These are phyloP conservation scores for Debaryomyces udenii DNA, from an alignment of 1,139 yeast species.

Conservation along the genomic window DNA sequence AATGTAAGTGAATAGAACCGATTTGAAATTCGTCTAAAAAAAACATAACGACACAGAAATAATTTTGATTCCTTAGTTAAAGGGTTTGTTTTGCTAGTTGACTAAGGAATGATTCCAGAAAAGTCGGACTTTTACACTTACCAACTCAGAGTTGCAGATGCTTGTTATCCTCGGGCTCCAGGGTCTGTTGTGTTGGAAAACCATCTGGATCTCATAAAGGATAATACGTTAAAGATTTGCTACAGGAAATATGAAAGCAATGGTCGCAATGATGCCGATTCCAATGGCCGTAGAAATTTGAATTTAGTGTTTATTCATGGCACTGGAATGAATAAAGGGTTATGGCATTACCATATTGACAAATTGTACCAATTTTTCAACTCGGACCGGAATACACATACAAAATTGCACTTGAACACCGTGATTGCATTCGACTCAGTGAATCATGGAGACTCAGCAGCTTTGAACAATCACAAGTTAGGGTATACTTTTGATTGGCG, in stretches of 20 bases:
- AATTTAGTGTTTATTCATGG: slow-evolving; percentile 59
- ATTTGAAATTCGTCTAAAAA: too few relatives aligned
- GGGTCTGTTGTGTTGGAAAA: slow-evolving; percentile 12
- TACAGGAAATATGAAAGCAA: slow-evolving; percentile 27
- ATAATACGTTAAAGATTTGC: slow-evolving; percentile 24
- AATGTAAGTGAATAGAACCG: too few relatives aligned
- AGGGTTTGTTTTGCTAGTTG: not conserved
- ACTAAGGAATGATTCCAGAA: slow-evolving; percentile 5
- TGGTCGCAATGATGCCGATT: not conserved
- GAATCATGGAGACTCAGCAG: slow-evolving; percentile 61
- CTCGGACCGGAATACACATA: slow-evolving; percentile 9
- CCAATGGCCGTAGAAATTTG: not conserved
- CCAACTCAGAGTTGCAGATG: slow-evolving; percentile 8
- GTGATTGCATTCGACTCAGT: slow-evolving; percentile 55
- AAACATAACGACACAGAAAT: too few relatives aligned
- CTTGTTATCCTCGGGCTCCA: slow-evolving; percentile 5
- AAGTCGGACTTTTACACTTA: slow-evolving; percentile 8
- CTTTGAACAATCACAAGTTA: slow-evolving; percentile 46
- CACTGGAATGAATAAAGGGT: slow-evolving; percentile 59
- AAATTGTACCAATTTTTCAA: slow-evolving; percentile 29
- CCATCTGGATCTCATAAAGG: slow-evolving; percentile 6
- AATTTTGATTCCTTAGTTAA: too few relatives aligned
- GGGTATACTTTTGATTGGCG: slow-evolving; percentile 56
- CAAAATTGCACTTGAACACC: slow-evolving; percentile 17
- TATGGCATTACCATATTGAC: slow-evolving; percentile 58